These are phyloP conservation scores for Nemania abortiva DNA, from an alignment of 2,329 filamentous ascomycete genomes.

Conservation along the genomic window DNA sequence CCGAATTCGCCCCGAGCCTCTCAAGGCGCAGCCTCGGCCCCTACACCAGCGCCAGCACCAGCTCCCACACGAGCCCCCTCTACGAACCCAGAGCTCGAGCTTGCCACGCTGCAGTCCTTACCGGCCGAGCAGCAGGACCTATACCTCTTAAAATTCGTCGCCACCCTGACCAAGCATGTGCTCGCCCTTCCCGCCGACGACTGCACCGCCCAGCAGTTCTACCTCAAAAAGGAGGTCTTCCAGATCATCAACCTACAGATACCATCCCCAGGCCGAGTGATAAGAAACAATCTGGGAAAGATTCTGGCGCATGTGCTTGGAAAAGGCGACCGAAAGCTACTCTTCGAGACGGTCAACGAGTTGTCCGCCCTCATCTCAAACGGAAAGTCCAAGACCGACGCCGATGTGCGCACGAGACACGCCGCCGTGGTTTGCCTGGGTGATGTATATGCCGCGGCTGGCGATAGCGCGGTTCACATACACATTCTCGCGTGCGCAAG, in stretches of 20 bases:
- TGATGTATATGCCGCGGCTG: conserved; percentile 89
- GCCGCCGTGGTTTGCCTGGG: conserved; percentile 89
- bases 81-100: conserved; percentile 82
- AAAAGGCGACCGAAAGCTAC: conserved; percentile 87
- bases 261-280: conserved; percentile 86
- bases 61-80: conserved; percentile 46
- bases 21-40: conserved; percentile 48
- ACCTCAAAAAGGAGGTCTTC: conserved; percentile 93
- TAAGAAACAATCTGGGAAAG: conserved; percentile 88
- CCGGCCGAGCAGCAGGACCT: conserved; percentile 96
- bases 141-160: conserved; percentile 89
- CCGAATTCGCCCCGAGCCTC: conserved; percentile 52
- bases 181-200: conserved; percentile 79
- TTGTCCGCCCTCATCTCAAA: conserved; percentile 78
- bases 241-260: conserved; percentile 87
- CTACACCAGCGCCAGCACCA: conserved; percentile 49
- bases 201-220: conserved; percentile 88
- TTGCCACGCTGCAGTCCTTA: conserved; percentile 87
- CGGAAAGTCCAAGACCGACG: conserved; percentile 80
- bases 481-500: conserved; percentile 79
- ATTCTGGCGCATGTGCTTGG: conserved; percentile 86
- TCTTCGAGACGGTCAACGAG: conserved; percentile 96
- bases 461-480: conserved; percentile 89
- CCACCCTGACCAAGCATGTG: conserved; percentile 84
- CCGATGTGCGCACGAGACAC: conserved; percentile 83